Base-by-base conservation (phyloP, 805 yeast genomes). In the Pachysolen tannophilus region DNA sequence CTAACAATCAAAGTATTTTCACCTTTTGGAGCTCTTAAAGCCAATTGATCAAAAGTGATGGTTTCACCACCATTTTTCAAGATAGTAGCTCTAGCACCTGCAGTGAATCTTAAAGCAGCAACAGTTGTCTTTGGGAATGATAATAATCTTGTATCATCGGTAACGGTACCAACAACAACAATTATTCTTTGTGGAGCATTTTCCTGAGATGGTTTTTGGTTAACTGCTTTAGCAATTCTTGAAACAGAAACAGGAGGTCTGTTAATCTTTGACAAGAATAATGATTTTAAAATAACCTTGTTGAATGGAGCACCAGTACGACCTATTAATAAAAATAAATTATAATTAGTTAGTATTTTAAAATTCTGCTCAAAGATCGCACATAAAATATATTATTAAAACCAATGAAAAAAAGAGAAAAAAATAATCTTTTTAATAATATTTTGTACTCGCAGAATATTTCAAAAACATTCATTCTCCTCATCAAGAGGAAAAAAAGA, bases 251-350 rank as follows among this genome's bases (percentile, higher is more conserved):
- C 98, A 49, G 99, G 98, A 61, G 97, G 99, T 77, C 95, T 86
- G 97, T 92, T 92, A 69, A 80, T 73, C 90, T 92, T 92, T 53
- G 97, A 90, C 62, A 92, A 77, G 86, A 86, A 92, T 69, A 92
- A 81, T 63, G 90, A 75, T 69, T 72, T 86, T 67, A 92, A 82
- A 73, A 92, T 69, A 58, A 88, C 86, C 80, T 84, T 86, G 96
- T 92, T 92, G 94, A 92, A 92, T 64, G 88, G 80, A 70, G 95
- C 86, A 68, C 88, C 97, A 60, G 97, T 90, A 76, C 98, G 96
- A 77, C 95, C 95, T 73, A 53, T 39, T 44, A 33, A 37, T 41
- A 45, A 38, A 43, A 28, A 39, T 25, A 26, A 37, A 39, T 43
- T 34, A 38, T n/a, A 37, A 28, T 13, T 20, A 44, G 74, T 67